A percentile compares a stretch with the other conserved stretches of the same genome.
phyloP scores from a whole-genome alignment of 805 yeast genomes.

The Osmozyma mogii region DNA sequence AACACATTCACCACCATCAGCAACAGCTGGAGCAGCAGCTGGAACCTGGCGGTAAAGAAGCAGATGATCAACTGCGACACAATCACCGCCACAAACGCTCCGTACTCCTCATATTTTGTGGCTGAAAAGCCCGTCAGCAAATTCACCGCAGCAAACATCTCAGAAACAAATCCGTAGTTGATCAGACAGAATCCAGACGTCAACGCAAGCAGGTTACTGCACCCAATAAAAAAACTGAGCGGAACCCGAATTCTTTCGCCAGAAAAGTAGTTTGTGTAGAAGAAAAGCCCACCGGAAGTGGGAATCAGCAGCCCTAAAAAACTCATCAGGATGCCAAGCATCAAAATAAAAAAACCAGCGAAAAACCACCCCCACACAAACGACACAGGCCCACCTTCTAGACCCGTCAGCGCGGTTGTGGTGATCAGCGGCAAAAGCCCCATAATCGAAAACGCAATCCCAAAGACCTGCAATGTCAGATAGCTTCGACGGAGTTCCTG shows the following conservation, averaged over 20 bases:
- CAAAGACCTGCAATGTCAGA: slow-evolving; percentile 4
- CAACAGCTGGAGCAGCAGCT: background rate
- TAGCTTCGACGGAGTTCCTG: slow-evolving; percentile 3
- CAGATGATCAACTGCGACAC: background rate
- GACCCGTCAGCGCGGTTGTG: slow-evolving; percentile 4
- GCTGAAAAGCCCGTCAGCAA: background rate
- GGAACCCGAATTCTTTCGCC: slow-evolving; percentile 4
- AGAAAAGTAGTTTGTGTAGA: slow-evolving; percentile 6
- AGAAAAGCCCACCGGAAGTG: slow-evolving; percentile 9
- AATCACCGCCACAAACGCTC: background rate
- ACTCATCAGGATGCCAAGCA: slow-evolving; percentile 5
- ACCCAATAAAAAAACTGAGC: slow-evolving; percentile 2
- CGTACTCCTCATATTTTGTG: background rate
- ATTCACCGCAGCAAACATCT: background rate
- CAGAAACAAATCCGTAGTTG: background rate
- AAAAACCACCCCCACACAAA: slow-evolving; percentile 9
- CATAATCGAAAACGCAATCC: slow-evolving; percentile 5
- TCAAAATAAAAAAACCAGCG: slow-evolving; percentile 5
- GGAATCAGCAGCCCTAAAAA: slow-evolving; percentile 8
- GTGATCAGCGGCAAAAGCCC: slow-evolving; percentile 5
- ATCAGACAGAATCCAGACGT: background rate
- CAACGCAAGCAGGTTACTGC: background rate
- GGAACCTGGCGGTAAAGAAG: background rate
- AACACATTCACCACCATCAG: background rate
- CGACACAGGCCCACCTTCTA: slow-evolving; percentile 6